Base-by-base conservation (phyloP, 179 eudicot genomes). In the Monotropa hypopitys region DNA sequence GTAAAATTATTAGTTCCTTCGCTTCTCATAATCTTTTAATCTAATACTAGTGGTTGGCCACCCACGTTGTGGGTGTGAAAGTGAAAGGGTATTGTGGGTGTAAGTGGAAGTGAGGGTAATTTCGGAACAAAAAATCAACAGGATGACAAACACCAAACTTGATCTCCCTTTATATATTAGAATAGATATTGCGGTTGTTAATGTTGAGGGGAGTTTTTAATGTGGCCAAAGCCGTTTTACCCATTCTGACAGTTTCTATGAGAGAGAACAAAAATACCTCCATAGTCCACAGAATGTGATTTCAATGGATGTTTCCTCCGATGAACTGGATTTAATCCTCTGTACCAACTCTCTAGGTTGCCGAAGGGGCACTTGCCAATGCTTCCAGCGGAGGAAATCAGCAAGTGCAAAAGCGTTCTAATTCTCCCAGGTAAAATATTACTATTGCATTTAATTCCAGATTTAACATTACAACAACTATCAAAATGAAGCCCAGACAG, bases 401-500 rank as follows among this genome's bases (percentile, higher is more conserved):
- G 78, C 88, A 77, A 74, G 75, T 70, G 33, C 74, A 70, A 68
- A 88, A 85, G 72, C 85, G 77, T 79, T 80, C 77, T 28, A 72
- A 83, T 74, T 85, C 88, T 63, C 84, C 87, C 75, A 85, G 94
- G 94, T 90, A 86, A 82, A 18, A 12, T 47, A 40, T 43, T 50
- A 15, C 23, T 38, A 43, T 28, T 30, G n/a, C 66, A 59, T 59
- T 23, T 59, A 26, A 26, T 61, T 35, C 38, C 33, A 61, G 38
- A 61, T 61, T 61, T 61, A 61, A 12, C 18, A 30, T 30, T n/a
- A n/a, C n/a, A 9, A 10, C 38, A 61, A 56, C 62, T 56, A 23
- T 21, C 67, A 61, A 61, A 61, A 30, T 61, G 38, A 10, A 61
- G 20, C 33, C 2, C 40, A 61, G 20, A 61, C 20, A 12, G 67